Conservation (phyloP, 352 stramenopile genomes). For the Blastocystis sp. region DNA sequence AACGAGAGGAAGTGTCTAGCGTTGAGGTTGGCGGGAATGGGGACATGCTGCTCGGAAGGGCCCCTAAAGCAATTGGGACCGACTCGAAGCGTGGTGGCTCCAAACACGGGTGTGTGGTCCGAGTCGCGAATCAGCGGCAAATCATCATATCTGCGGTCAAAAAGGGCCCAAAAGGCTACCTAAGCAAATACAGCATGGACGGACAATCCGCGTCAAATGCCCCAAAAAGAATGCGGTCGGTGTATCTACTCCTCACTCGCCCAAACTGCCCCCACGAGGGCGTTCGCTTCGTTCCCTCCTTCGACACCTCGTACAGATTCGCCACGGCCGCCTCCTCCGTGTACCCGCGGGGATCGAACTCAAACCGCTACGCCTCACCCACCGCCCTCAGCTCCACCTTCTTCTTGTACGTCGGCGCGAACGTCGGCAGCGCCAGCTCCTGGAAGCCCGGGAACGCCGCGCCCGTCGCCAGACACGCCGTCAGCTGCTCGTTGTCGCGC, state of each 20-base stretch:
- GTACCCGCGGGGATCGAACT: neutral
- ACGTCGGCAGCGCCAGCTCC: conserved; percentile 44
- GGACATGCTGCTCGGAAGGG: neutral
- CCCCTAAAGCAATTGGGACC: conserved; percentile 56
- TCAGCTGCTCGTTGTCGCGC: conserved; percentile 57
- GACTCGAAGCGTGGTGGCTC: conserved; percentile 42
- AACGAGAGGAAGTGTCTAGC: neutral
- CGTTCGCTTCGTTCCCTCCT: conserved; percentile 50
- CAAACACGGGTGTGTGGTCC: conserved; percentile 64
- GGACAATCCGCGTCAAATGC: conserved; percentile 14
- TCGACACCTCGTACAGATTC: conserved; percentile 51
- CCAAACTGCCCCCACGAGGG: neutral
- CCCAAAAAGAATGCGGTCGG: conserved; percentile 61
- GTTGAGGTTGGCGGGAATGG: neutral
- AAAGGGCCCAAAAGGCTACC: neutral
- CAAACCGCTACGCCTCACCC: neutral
- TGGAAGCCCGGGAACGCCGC: conserved; percentile 67
- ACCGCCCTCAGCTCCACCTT: neutral
- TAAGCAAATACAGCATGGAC: conserved; percentile 57
- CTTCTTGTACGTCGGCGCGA: conserved; percentile 66
- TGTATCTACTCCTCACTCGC: conserved; percentile 35
- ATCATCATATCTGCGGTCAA: neutral
- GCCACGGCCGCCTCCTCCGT: neutral
- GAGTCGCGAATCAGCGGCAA: conserved; percentile 42
- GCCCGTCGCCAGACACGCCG: conserved; percentile 44